These are phyloP conservation scores for Termitomyces sp. DNA, from an alignment of 768 basidiomycete genomes.

Conservation along the genomic window DNA sequence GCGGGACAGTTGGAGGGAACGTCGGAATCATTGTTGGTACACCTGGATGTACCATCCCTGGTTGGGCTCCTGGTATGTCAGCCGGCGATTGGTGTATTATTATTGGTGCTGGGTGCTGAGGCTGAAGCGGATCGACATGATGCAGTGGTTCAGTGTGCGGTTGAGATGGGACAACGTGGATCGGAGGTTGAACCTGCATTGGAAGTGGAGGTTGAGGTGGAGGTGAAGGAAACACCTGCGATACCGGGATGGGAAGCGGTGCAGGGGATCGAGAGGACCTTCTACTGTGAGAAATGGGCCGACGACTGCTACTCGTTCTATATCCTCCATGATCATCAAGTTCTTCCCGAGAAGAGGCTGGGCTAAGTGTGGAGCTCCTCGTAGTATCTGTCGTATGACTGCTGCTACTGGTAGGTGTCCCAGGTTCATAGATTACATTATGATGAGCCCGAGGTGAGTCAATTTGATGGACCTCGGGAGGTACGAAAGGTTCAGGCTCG, in stretches of 20 bases:
- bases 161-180: conserved; percentile 1
- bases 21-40: background rate
- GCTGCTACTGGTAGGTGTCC: background rate
- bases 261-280: background rate
- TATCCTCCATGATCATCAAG: background rate
- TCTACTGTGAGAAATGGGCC: background rate
- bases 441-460: background rate
- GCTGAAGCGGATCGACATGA: background rate
- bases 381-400: background rate
- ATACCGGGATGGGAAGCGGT: background rate
- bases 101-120: conserved; percentile 1
- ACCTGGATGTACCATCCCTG: background rate
- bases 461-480: background rate
- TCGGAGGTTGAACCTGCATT: conserved; percentile 1
- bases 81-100: conserved; percentile 1
- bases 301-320: background rate
- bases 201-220: background rate
- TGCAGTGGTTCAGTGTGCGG: background rate
- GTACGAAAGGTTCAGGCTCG: conserved; percentile 7
- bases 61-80: background rate
- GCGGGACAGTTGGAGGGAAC: background rate
- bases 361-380: background rate
- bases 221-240: conserved; percentile 10
- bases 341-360: background rate
- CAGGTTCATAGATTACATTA: background rate